phyloP scores from a whole-genome alignment of 495 filamentous ascomycete species.

The Neurospora terricola region DNA sequence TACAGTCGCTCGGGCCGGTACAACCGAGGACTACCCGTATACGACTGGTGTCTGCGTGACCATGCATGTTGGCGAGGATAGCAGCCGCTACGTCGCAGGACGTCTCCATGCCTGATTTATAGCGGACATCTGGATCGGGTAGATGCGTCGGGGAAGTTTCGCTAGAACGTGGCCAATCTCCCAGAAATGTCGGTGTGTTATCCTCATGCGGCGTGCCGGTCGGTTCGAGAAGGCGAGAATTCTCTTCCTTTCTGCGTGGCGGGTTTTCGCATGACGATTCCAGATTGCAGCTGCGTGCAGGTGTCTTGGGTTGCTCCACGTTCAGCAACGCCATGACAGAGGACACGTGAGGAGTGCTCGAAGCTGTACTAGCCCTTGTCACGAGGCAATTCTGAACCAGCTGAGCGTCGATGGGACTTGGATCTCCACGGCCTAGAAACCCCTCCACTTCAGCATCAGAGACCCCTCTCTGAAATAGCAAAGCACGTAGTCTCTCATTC shows the following conservation, averaged over 20 bases:
- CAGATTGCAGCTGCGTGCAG: neutral
- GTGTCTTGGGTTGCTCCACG: too few species aligned
- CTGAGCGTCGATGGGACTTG: neutral
- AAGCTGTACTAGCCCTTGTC: neutral
- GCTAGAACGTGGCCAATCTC: neutral
- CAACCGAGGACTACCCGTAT: too few species aligned
- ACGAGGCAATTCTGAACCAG: neutral
- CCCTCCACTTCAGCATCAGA: conserved; percentile 8
- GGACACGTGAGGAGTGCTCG: neutral
- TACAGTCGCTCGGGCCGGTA: too few species aligned
- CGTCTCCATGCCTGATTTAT: conserved; percentile 3
- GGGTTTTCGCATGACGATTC: neutral
- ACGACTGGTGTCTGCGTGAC: too few species aligned
- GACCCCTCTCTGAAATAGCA: conserved; percentile 26
- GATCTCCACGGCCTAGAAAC: conserved; percentile 3
- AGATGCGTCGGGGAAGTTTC: neutral
- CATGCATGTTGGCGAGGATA: conserved; percentile 13
- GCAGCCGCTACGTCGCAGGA: conserved; percentile 16
- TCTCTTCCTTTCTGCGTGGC: neutral
- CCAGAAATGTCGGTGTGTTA: neutral
- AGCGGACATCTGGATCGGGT: too few species aligned
- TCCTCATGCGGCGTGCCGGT: neutral
- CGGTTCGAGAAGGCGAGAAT: neutral
- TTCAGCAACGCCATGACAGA: too few species aligned
- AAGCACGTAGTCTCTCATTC: conserved; percentile 36